A percentile compares a stretch with the other conserved stretches of the same genome.
These are phyloP conservation scores for Syncephalis plumigaleata DNA, from an alignment of 371 early-diverging fungal genomes.

Conservation along the genomic window DNA sequence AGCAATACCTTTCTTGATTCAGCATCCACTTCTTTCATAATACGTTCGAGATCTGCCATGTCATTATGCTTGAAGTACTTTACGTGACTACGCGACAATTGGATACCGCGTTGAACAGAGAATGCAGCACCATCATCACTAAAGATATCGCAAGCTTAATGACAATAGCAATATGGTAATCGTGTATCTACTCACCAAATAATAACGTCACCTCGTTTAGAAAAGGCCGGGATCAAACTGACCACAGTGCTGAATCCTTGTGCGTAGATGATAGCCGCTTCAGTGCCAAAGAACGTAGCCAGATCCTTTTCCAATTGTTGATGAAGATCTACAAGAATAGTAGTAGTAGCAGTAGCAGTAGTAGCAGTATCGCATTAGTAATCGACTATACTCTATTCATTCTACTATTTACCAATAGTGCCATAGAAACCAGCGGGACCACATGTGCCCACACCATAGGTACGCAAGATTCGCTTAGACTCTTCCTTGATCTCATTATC, in stretches of 20 bases:
- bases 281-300: conserved; percentile 76
- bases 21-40: conserved; percentile 53
- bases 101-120: conserved; percentile 80
- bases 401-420: conserved; percentile 41
- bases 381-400: background rate
- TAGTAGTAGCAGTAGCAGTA: background rate
- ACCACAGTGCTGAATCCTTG: conserved; percentile 92
- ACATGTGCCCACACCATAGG: conserved; percentile 99
- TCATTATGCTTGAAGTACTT: conserved; percentile 93
- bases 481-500: conserved; percentile 59
- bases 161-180: conserved; percentile 4
- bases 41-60: conserved; percentile 82
- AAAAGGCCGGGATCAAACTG: conserved; percentile 94
- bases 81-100: conserved; percentile 75
- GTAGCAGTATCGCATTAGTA: background rate
- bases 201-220: conserved; percentile 92
- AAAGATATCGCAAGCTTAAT: background rate
- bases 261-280: conserved; percentile 92
- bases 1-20: conserved; percentile 25
- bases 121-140: conserved; percentile 81
- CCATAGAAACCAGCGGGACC: conserved; percentile 99
- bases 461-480: conserved; percentile 73
- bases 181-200: conserved; percentile 45
- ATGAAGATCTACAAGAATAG: conserved; percentile 70
- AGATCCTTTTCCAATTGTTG: conserved; percentile 87